phyloP scores from a whole-genome alignment of 306 rosid species.

The Lathyrus oleraceus region DNA sequence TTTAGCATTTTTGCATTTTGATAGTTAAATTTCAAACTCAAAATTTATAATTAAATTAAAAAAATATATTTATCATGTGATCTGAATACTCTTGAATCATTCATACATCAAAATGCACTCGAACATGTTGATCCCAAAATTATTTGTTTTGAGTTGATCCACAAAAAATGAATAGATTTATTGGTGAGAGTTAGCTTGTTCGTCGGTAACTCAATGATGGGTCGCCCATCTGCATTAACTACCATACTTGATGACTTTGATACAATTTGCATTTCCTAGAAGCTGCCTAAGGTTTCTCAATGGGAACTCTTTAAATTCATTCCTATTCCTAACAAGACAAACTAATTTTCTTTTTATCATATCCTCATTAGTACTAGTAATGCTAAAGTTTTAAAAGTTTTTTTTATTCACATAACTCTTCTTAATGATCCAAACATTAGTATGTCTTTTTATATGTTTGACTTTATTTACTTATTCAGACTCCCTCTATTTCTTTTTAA shows the following conservation, averaged over 20 bases:
- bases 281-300: not conserved
- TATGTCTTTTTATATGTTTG: not conserved
- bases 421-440: not conserved
- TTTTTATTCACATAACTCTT: not conserved
- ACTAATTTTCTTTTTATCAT: not conserved
- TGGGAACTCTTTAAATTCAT: constrained; percentile 8
- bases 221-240: constrained; percentile 66
- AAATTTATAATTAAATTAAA: too few species aligned
- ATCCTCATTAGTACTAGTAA: not conserved
- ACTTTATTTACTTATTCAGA: not conserved
- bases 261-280: not conserved
- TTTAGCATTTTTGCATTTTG: too few species aligned
- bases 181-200: constrained; percentile 62
- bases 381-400: not conserved
- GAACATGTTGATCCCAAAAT: too few species aligned
- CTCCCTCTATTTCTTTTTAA: too few species aligned
- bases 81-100: too few species aligned
- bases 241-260: constrained; percentile 35
- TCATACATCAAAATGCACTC: too few species aligned
- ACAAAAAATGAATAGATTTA: not conserved
- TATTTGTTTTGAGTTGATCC: too few species aligned
- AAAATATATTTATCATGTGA: too few species aligned
- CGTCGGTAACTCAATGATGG: constrained; percentile 41
- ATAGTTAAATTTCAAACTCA: too few species aligned
- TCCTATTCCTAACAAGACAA: constrained; percentile 12